Base-by-base conservation (phyloP, 352 stramenopile genomes). In the Blastocystis hominis region DNA sequence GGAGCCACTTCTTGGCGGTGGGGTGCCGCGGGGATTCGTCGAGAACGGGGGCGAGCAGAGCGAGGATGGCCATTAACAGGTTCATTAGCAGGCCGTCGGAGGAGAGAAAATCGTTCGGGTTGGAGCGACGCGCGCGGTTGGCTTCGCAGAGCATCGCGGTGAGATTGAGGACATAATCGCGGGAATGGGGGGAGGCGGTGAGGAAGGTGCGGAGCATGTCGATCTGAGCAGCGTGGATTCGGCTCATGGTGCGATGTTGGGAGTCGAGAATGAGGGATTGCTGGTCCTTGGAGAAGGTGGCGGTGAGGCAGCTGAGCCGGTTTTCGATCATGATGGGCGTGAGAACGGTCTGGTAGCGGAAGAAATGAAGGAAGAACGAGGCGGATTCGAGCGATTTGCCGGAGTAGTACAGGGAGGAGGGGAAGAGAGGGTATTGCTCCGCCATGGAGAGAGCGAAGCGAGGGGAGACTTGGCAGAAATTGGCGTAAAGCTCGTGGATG, bases 301-400 rank as follows among this genome's bases (percentile, higher is more conserved):
- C 50, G 38, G 7, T 10, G 7, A 40, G 20, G 55, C n/a, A 69
- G 2, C 17, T 15, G 20, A 68, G 50, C 2, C 42, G 72, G 40
- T 64, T 17, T 15, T 84, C 42, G 42, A 78, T 10, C 72, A 47
- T 66, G 15, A 84, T 54, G 17, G 72, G 72, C 36, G 72, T 66
- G 47, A 38, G 38, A 17, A 84, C 47, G 15, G 72, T 84, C 24
- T 30, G 72, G 34, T 53, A 84, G 10, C 17, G 10, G 53, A 84
- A 84, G 72, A 66, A 84, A 7, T 84, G 72, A 9, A 53, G 53
- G 30, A 84, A n/a, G 13, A 84, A 84, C 34, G 72, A 36, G 2
- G 72, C 44, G 7, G 34, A n/a, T 50, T 84, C 72, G 1, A 84
- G 50, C 4, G 15, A 24, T 0, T 40, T 44, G 7, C 47, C 72